A percentile compares a stretch with the other conserved stretches of the same genome.
Conservation (phyloP, 345 rosid species). For the Dimocarpus longan region DNA sequence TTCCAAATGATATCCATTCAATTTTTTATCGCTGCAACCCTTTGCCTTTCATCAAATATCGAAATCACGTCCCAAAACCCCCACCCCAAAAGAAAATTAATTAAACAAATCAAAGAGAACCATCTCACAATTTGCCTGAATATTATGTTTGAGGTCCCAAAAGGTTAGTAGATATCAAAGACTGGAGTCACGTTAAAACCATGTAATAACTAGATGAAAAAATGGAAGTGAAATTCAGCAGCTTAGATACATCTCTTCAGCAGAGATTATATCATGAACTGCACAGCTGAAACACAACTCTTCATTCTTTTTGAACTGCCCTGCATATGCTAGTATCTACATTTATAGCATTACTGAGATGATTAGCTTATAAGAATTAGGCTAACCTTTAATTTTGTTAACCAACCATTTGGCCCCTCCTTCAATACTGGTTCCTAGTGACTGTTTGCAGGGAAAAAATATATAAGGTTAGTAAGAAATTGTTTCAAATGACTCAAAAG, state of each 20-base stretch:
- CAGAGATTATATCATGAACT: background rate
- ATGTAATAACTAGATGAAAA: background rate
- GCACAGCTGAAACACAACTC: background rate
- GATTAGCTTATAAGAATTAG: background rate
- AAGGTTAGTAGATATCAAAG: background rate
- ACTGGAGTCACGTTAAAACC: background rate
- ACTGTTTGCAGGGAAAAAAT: constrained; percentile 40
- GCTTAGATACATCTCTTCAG: background rate
- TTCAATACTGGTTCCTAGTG: constrained; percentile 76
- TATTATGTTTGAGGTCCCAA: background rate
- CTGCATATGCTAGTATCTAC: background rate
- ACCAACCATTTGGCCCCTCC: constrained; percentile 96
- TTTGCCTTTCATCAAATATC: background rate
- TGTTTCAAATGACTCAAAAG: background rate
- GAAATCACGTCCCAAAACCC: background rate
- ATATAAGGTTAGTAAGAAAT: constrained; percentile 9
- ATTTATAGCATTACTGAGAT: background rate
- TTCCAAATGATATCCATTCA: background rate
- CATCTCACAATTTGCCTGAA: background rate
- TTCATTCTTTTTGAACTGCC: background rate
- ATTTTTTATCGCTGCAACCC: background rate
- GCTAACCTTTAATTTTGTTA: constrained; percentile 85
- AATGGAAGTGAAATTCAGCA: background rate
- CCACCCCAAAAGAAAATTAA: background rate
- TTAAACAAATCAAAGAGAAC: background rate